Conservation (phyloP, 1,284 basidiomycete genomes). For the Rhodotorula sp. region DNA sequence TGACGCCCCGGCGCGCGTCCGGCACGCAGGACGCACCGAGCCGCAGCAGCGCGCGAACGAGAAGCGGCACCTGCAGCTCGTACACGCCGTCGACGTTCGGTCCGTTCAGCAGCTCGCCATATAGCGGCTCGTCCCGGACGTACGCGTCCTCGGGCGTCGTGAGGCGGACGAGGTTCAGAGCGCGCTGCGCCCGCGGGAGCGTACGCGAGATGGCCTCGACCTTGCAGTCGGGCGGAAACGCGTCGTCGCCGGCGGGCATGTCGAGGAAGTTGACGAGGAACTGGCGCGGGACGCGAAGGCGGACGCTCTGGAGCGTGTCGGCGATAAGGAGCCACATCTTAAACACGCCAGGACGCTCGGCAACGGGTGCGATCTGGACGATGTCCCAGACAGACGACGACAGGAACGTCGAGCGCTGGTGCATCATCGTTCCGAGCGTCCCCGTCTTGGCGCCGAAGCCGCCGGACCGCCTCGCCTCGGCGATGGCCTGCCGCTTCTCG, state of each 20-base stretch:
- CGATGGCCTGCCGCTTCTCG: slow-evolving; percentile 59
- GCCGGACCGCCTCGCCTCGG: slow-evolving; percentile 47
- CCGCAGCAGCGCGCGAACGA: slow-evolving; percentile 77
- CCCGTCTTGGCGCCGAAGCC: slow-evolving; percentile 32
- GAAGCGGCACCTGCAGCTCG: slow-evolving; percentile 86
- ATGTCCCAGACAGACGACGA: slow-evolving; percentile 84
- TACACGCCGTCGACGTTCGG: slow-evolving; percentile 95
- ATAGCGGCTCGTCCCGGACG: slow-evolving; percentile 82
- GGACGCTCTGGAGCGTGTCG: slow-evolving; percentile 73
- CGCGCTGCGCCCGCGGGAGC: slow-evolving; percentile 76
- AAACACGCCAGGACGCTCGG: slow-evolving; percentile 73
- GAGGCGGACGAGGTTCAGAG: slow-evolving; percentile 79
- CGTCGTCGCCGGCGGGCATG: slow-evolving; percentile 58
- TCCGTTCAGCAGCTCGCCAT: slow-evolving; percentile 88
- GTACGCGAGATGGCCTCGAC: slow-evolving; percentile 74
- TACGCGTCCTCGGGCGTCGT: slow-evolving; percentile 82
- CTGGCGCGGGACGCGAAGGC: slow-evolving; percentile 65
- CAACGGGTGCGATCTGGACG: slow-evolving; percentile 73
- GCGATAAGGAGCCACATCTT: slow-evolving; percentile 87
- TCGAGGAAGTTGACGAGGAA: slow-evolving; percentile 41
- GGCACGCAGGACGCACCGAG: slow-evolving; percentile 81
- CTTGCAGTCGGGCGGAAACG: slow-evolving; percentile 69
- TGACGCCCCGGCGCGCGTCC: slow-evolving; percentile 64
- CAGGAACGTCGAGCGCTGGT: slow-evolving; percentile 64
- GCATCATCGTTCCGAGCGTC: slow-evolving; percentile 67